These are phyloP conservation scores for Leptomonas pyrrhocoris DNA, from an alignment of 208 protist species.

Conservation along the genomic window DNA sequence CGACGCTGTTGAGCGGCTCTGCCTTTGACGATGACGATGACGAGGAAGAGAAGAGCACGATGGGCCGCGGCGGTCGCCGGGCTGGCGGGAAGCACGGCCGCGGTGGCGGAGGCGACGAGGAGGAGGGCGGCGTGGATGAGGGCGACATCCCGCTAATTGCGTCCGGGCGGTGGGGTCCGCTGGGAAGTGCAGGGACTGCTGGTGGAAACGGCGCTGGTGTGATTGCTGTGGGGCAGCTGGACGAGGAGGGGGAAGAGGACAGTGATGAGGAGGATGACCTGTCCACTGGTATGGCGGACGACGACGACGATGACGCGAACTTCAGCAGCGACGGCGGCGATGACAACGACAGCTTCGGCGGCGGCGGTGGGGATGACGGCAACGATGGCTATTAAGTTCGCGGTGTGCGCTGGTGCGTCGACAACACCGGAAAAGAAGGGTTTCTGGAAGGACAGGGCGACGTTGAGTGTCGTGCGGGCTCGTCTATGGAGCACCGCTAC, in stretches of 20 bases:
- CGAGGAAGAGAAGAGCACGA: conserved; percentile 8
- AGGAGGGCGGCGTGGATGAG: conserved; percentile 26
- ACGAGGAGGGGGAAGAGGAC: conserved; percentile 25
- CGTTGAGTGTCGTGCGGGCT: too few species aligned
- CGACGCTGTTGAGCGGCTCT: conserved; percentile 16
- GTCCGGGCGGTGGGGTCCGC: conserved; percentile 12
- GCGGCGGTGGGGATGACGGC: conserved; percentile 55
- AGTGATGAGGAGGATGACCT: conserved; percentile 59
- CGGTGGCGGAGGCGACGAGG: conserved; percentile 38
- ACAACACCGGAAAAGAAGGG: neutral
- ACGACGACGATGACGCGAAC: conserved; percentile 71
- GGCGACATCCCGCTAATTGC: conserved; percentile 24
- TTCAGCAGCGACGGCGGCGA: conserved; percentile 35
- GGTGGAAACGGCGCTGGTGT: neutral
- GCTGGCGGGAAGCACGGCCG: conserved; percentile 22
- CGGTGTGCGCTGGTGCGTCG: too few species aligned
- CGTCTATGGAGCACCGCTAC: too few species aligned
- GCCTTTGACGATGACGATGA: conserved; percentile 41
- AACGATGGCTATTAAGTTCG: conserved; percentile 48
- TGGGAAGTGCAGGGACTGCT: neutral
- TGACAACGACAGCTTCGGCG: conserved; percentile 45
- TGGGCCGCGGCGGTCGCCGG: neutral
- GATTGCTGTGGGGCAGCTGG: conserved; percentile 8
- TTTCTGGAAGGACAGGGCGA: neutral
- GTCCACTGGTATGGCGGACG: conserved; percentile 39